phyloP scores from a whole-genome alignment of 2,329 filamentous ascomycete species.

The Ceratocystis variospora region DNA sequence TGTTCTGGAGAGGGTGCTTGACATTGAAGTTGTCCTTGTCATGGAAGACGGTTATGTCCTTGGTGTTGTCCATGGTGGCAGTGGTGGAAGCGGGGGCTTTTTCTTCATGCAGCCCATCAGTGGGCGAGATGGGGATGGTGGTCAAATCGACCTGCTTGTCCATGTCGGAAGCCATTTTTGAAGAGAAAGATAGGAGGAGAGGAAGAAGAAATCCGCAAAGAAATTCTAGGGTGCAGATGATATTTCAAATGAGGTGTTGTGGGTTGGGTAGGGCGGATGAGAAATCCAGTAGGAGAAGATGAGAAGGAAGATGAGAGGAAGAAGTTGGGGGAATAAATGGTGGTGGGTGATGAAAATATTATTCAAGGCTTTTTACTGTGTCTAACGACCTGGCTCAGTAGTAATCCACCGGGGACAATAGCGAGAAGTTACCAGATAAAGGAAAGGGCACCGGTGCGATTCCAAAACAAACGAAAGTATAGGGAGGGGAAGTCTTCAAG shows the following conservation, averaged over 20 bases:
- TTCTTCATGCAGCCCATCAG: slow-evolving; percentile 38
- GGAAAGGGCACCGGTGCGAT: slow-evolving; percentile 19
- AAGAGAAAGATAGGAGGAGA: neutral
- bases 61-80: slow-evolving; percentile 35
- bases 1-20: slow-evolving; percentile 94
- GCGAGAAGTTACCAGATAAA: slow-evolving; percentile 16
- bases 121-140: slow-evolving; percentile 53
- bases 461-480: slow-evolving; percentile 19
- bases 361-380: slow-evolving; percentile 11
- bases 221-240: slow-evolving; percentile 15
- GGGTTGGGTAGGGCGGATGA: slow-evolving; percentile 14
- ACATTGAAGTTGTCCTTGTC: slow-evolving; percentile 99
- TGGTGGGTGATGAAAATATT: slow-evolving; percentile 16
- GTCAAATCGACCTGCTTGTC: slow-evolving; percentile 51
- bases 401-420: slow-evolving; percentile 18
- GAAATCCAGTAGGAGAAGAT: slow-evolving; percentile 5
- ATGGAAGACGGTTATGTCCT: slow-evolving; percentile 88
- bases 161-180: slow-evolving; percentile 30
- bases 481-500: slow-evolving; percentile 6
- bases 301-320: slow-evolving; percentile 10
- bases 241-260: slow-evolving; percentile 9
- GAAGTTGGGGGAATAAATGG: slow-evolving; percentile 13
- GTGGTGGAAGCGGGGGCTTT: slow-evolving; percentile 10
- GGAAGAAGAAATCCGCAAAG: slow-evolving; percentile 10
- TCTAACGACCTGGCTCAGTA: slow-evolving; percentile 13